Base-by-base conservation (phyloP, 257 asterid species). In the Capsicum pubescens region DNA sequence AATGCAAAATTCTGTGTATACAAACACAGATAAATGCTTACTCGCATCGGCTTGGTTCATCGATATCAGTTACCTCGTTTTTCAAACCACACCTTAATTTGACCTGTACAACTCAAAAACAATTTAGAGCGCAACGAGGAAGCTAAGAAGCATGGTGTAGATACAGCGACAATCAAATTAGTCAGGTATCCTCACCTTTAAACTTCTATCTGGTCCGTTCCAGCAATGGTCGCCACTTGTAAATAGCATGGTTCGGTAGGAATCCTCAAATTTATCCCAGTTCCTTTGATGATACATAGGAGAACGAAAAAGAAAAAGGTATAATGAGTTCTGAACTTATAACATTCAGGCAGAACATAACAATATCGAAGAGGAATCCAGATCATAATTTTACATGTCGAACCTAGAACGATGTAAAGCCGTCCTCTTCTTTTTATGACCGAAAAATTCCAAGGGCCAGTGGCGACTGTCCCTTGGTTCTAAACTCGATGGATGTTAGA, bases 1-100 rank as follows among this genome's bases (percentile, higher is more conserved):
- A 57, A 57, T 39, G 46, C 76, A 72, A 35, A 59, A 32, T 50
- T 21, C 3, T 14, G 66, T 35, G 55, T 39, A 39, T 11, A 70
- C 9, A 63, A 17, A 19, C 67, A 68, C 70, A 76, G 85, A 46
- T 59, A 74, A 76, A 83, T 80, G 84, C 97, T 89, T 93, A 96
- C 99, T 96, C 98, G 98, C 98, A 94, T 26, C 99, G 98, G 87
- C 99, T 96, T 78, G 98, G 99, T 90, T 96, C 99, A 87, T 93
- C 99, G 48, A 96, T 93, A 82, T 94, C 98, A 7, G 91, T 79
- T 8, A 92, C 91, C 90, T 96, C 98, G 80, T 91, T 92, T 87
- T 88, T 94, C 91, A 96, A 90, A 59, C 99, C 99, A 71, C 99
- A 96, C 85, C 98, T 91, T 83, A 96, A 85, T 89, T 92, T 92